Evolutionary conservation across 2,329 filamentous ascomycete genomes (phyloP).

Genomic region (Xylariaceae sp.): DNA sequence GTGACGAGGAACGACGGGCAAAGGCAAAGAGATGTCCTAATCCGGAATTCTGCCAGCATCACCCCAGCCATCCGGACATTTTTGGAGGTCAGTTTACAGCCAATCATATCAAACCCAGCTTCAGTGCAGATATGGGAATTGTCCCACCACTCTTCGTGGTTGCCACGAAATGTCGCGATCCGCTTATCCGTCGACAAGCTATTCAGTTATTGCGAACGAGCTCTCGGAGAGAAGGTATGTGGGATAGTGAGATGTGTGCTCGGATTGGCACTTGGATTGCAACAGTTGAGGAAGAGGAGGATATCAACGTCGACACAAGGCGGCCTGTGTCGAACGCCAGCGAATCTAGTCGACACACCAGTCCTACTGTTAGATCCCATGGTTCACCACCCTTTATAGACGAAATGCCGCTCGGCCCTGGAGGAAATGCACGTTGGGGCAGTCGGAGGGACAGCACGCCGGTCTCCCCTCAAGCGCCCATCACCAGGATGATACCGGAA

Average conservation of each 20-base stretch:
- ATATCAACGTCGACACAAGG: conserved; percentile 22
- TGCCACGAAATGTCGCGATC: conserved; percentile 63
- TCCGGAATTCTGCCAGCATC: conserved; percentile 41
- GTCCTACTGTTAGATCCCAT: conserved; percentile 20
- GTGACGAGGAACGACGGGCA: conserved; percentile 52
- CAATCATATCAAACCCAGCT: conserved; percentile 55
- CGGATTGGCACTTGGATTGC: conserved; percentile 54
- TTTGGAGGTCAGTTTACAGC: conserved; percentile 43
- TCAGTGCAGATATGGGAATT: conserved; percentile 61
- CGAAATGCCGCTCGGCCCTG: conserved; percentile 37
- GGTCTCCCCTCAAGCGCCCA: conserved; percentile 15
- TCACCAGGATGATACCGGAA: conserved; percentile 38
- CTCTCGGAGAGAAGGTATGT: conserved; percentile 63
- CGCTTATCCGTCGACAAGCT: conserved; percentile 52
- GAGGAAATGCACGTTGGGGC: conserved; percentile 43
- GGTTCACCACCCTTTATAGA: conserved; percentile 35
- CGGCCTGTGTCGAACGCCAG: conserved; percentile 30
- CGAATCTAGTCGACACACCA: conserved; percentile 24
- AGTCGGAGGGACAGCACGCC: conserved; percentile 23
- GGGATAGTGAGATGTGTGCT: conserved; percentile 60
- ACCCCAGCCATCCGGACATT: conserved; percentile 33
- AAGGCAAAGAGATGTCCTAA: conserved; percentile 44
- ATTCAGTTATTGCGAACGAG: conserved; percentile 58
- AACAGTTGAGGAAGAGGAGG: conserved; percentile 49
- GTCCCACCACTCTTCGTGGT: conserved; percentile 62